Conservation (phyloP, 164 flowering plant genomes). For the Magnolia changhungtana region DNA sequence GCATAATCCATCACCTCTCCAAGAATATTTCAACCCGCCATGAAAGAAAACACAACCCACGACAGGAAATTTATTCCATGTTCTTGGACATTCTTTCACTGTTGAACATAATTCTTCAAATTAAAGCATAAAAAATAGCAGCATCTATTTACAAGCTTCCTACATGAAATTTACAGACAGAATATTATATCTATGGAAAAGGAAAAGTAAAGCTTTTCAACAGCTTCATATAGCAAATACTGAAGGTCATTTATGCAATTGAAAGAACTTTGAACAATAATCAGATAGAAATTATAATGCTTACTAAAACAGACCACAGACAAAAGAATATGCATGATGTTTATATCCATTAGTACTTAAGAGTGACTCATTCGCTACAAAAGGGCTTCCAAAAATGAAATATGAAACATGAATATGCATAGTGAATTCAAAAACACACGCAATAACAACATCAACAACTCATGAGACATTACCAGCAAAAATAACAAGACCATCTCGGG, state of each 20-base stretch:
- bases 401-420: neutral
- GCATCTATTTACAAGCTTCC: neutral
- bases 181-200: neutral
- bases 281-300: neutral
- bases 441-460: neutral
- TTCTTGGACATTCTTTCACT: neutral
- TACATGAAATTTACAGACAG: neutral
- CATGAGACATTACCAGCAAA: constrained; percentile 55
- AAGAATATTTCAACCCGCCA: neutral
- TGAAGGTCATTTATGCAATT: neutral
- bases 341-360: neutral
- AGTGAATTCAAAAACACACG: neutral
- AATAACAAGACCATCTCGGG: constrained; percentile 70
- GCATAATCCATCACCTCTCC: no score
- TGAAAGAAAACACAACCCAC: neutral
- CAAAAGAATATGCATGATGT: no score
- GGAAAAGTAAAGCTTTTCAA: neutral
- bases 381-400: neutral
- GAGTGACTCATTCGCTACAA: neutral
- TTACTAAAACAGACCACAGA: neutral
- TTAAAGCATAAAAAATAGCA: neutral
- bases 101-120: no score
- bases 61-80: neutral
- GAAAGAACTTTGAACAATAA: neutral
- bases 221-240: neutral